Base-by-base conservation (phyloP, 495 filamentous ascomycete genomes). In the Neurospora sp. region DNA sequence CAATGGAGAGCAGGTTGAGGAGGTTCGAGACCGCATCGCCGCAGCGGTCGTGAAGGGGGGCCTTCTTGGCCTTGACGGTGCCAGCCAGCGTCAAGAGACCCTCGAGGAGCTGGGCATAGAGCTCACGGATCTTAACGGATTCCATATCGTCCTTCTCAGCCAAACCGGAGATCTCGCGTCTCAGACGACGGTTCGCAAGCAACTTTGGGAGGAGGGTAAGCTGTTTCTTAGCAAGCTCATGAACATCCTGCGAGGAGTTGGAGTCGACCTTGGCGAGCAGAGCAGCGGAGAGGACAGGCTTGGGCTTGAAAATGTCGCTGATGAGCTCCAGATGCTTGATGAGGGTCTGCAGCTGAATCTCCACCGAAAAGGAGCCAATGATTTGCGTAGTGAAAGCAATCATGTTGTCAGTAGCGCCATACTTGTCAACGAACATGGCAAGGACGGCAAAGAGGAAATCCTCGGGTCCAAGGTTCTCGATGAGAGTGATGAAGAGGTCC, bases 401-500 rank as follows among this genome's bases (percentile, higher is more conserved):
- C 68, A 88, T 81, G 68, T 81, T 81, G 42, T 85, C 82, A 31
- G 83, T 86, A 16, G 84, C 76, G 0, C 87, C 86, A 77, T 93
- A 93, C 74, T 87, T 89, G 74, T 94, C 90, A 2, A 87, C 85
- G 42, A 96, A 86, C 83, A 94, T 92, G 35, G 87, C 87, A 38
- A 92, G 74, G 8, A 94, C 81, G 4, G 91, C 90, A 75, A 90
- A 93, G 9, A 94, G 81, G 77, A 94, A 97, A 47, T 97, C 93
- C 38, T 90, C 85, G 0, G 92, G 87, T 5, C 94, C 96, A 37
- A 98, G 85, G 31, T 93, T 97, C 75, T 91, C 87, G 35, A 94
- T 87, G 39, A 99, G 82, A 38, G 93, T 91, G 35, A 88, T 84
- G 85, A 97, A 99, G 5, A 98, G 82, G 44, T 89, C 88, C 20